Percentiles rank a stretch among this genome's conserved stretches.
These are phyloP conservation scores for Populus alba DNA, from an alignment of 345 rosid genomes.

Conservation along the genomic window DNA sequence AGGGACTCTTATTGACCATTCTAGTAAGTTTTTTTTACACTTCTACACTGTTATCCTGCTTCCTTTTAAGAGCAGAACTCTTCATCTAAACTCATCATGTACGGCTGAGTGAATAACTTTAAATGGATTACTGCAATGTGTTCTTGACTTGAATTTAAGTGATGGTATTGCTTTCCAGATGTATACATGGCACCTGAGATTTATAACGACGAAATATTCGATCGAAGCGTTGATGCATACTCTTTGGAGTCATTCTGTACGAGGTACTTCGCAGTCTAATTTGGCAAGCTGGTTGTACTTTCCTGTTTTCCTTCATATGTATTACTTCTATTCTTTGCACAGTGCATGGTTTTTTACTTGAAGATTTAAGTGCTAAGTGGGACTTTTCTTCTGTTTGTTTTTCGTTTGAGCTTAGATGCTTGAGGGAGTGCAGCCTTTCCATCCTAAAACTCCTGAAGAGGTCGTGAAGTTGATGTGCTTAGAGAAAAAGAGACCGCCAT, in stretches of 20 bases:
- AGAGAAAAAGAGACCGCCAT: slow-evolving; percentile 67
- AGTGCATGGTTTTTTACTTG: too few species aligned
- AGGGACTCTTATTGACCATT: slow-evolving; percentile 39
- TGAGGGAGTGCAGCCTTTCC: slow-evolving; percentile 78
- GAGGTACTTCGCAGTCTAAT: slow-evolving; percentile 52
- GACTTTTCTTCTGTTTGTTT: slow-evolving; percentile 1
- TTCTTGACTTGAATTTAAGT: slow-evolving; percentile 4
- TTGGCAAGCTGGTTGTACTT: background rate
- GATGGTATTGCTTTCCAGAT: slow-evolving; percentile 39
- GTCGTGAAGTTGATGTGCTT: slow-evolving; percentile 55
- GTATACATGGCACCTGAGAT: slow-evolving; percentile 80
- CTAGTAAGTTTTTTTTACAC: slow-evolving; percentile 48
- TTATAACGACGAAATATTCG: slow-evolving; percentile 56
- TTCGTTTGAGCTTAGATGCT: slow-evolving; percentile 54
- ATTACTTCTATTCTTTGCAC: background rate
- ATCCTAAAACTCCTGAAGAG: slow-evolving; percentile 69
- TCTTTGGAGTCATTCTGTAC: slow-evolving; percentile 73
- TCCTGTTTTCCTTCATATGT: background rate
- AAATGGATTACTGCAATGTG: background rate
- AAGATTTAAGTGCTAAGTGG: slow-evolving; percentile 1
- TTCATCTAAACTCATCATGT: background rate
- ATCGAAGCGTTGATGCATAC: slow-evolving; percentile 74
- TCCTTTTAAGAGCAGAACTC: background rate
- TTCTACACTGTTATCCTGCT: background rate
- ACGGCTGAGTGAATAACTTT: background rate